Percentiles rank a stretch among this genome's conserved stretches.
phyloP scores from a whole-genome alignment of 441 rosid genomes.

The Jatropha multifida region DNA sequence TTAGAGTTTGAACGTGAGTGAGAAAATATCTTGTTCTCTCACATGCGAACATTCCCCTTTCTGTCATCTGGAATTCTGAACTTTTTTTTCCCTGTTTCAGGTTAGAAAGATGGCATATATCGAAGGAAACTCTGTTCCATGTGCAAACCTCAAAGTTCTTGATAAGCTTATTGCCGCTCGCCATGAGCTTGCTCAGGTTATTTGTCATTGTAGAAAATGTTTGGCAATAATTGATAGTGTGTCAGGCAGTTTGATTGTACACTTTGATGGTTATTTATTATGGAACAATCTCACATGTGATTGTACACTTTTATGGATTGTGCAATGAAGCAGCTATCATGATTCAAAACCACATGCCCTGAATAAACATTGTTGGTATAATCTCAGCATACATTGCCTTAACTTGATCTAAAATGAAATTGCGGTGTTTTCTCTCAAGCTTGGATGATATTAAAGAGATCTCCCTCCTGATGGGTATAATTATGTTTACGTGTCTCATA shows the following conservation, averaged over 20 bases:
- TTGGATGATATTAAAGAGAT: not conserved
- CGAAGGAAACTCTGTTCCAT: constrained; percentile 80
- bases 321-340: not conserved
- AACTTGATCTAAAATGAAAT: not conserved
- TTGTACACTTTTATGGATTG: not conserved
- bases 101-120: constrained; percentile 76
- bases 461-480: not conserved
- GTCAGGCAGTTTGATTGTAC: constrained; percentile 11
- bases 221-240: not conserved
- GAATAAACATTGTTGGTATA: not conserved
- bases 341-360: not conserved
- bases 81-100: constrained; percentile 34
- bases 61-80: constrained; percentile 22
- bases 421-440: not conserved
- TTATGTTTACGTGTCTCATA: not conserved
- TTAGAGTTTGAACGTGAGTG: constrained; percentile 1
- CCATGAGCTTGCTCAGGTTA: constrained; percentile 91
- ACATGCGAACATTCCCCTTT: not conserved
- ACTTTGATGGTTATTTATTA: no score
- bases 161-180: constrained; percentile 76
- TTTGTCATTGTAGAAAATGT: constrained; percentile 14
- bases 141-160: constrained; percentile 74
- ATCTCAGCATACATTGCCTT: not conserved
- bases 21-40: constrained; percentile 5
- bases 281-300: not conserved